Percentiles rank a stretch among this genome's conserved stretches.
Evolutionary conservation across 257 asterid genomes (phyloP).

Genomic region (Fraxinus excelsior): DNA sequence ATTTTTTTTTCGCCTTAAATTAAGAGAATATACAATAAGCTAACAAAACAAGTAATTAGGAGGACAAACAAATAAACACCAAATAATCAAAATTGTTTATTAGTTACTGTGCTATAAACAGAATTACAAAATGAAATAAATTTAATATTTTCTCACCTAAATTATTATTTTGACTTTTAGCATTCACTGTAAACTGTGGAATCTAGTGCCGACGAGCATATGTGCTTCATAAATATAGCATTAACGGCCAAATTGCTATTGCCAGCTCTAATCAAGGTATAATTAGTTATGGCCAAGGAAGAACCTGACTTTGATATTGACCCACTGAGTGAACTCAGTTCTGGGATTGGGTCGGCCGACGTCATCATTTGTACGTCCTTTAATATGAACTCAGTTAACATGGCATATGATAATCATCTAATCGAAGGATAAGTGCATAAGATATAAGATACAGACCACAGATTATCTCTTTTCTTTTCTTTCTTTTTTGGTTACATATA

Average conservation of each 20-base stretch:
- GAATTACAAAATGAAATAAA: slow-evolving; percentile 5
- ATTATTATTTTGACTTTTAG: slow-evolving; percentile 24
- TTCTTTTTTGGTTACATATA: no score
- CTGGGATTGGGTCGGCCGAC: slow-evolving; percentile 59
- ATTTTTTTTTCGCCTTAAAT: no score
- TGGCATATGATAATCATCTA: no score
- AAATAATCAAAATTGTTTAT: slow-evolving; percentile 18
- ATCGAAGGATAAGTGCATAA: no score
- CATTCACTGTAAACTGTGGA: slow-evolving; percentile 75
- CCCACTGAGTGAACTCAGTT: slow-evolving; percentile 58
- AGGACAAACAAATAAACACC: no score
- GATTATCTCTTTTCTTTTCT: no score
- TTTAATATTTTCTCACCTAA: no score
- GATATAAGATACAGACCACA: background rate
- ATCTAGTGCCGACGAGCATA: slow-evolving; percentile 67
- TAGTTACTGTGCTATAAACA: slow-evolving; percentile 48
- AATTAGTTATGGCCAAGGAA: slow-evolving; percentile 23
- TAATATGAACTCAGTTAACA: slow-evolving; percentile 44
- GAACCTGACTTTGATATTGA: slow-evolving; percentile 34
- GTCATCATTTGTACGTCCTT: slow-evolving; percentile 59
- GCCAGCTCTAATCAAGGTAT: slow-evolving; percentile 57
- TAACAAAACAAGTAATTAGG: no score
- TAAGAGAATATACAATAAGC: no score
- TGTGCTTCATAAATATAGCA: slow-evolving; percentile 48
- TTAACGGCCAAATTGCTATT: slow-evolving; percentile 50